A percentile compares a stretch with the other conserved stretches of the same genome.
These are phyloP conservation scores for Oryza nivara DNA, from an alignment of 176 grass and related monocot genomes.

Conservation along the genomic window DNA sequence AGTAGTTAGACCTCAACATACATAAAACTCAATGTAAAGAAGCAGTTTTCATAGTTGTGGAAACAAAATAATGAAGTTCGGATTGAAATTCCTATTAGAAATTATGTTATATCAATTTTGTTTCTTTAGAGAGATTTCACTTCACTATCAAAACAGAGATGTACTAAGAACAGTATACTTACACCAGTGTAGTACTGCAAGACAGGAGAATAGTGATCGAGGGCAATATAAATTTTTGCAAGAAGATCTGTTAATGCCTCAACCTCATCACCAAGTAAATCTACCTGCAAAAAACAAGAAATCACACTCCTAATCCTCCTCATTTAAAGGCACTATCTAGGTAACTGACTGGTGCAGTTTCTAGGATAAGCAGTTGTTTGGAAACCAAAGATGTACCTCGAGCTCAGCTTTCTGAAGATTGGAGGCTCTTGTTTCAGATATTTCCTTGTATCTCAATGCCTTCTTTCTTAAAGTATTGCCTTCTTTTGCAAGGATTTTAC, in stretches of 20 bases:
- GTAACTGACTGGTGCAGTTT: neutral
- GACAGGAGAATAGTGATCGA: slow-evolving; percentile 79
- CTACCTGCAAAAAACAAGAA: slow-evolving; percentile 51
- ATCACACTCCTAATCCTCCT: neutral
- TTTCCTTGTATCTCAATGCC: slow-evolving; percentile 55
- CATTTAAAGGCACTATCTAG: neutral
- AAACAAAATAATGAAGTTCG: neutral
- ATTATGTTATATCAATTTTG: neutral
- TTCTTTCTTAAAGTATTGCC: slow-evolving; percentile 53
- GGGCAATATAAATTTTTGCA: slow-evolving; percentile 70
- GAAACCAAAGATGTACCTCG: slow-evolving; percentile 52
- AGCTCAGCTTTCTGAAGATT: slow-evolving; percentile 77
- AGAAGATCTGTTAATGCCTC: slow-evolving; percentile 66
- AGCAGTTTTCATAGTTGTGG: slow-evolving; percentile 11
- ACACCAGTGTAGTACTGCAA: slow-evolving; percentile 72
- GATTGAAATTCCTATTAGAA: neutral
- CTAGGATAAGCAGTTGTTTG: neutral
- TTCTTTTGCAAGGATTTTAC: slow-evolving; percentile 44
- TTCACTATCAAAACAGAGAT: neutral
- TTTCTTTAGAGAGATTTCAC: neutral
- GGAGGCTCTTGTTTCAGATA: slow-evolving; percentile 62
- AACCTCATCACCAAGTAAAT: slow-evolving; percentile 84
- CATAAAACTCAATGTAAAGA: neutral
- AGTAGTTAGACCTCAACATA: slow-evolving; percentile 10
- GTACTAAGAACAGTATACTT: slow-evolving; percentile 24